Conservation (phyloP, 1,139 yeast species). For the Blastobotrys ciferrii region DNA sequence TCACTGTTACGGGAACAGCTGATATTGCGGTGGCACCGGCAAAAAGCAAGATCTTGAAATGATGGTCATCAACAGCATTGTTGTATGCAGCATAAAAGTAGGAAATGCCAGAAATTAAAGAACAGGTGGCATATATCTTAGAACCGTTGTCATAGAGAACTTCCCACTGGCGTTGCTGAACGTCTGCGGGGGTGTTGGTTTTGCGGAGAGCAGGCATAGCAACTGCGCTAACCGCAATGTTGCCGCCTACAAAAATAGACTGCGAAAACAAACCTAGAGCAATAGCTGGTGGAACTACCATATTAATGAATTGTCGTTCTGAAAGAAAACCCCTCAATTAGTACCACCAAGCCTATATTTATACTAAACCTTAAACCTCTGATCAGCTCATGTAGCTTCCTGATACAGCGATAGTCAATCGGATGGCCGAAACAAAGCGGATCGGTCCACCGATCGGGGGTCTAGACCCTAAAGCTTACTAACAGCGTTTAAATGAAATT, state of each 20-base stretch:
- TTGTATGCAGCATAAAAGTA: conserved; percentile 1
- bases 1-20: background rate
- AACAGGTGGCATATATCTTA: background rate
- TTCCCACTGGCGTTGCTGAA: conserved; percentile 3
- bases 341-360: background rate
- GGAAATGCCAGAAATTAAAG: background rate
- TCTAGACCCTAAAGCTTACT: too few species aligned
- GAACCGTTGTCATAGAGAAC: conserved; percentile 4
- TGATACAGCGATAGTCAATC: too few species aligned
- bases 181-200: conserved; percentile 1
- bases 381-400: too few species aligned
- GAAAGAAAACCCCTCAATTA: background rate
- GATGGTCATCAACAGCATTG: background rate
- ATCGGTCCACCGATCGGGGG: too few species aligned
- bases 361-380: too few species aligned
- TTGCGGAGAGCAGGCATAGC: background rate
- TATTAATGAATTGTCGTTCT: background rate
- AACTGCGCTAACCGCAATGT: background rate
- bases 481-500: too few species aligned
- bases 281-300: conserved; percentile 4
- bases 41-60: background rate
- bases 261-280: background rate
- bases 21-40: background rate
- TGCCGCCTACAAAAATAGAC: conserved; percentile 2
- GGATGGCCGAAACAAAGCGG: too few species aligned